A percentile compares a stretch with the other conserved stretches of the same genome.
Evolutionary conservation across 139 green algal genomes (phyloP).

Genomic region (Coelastrella sp.): DNA sequence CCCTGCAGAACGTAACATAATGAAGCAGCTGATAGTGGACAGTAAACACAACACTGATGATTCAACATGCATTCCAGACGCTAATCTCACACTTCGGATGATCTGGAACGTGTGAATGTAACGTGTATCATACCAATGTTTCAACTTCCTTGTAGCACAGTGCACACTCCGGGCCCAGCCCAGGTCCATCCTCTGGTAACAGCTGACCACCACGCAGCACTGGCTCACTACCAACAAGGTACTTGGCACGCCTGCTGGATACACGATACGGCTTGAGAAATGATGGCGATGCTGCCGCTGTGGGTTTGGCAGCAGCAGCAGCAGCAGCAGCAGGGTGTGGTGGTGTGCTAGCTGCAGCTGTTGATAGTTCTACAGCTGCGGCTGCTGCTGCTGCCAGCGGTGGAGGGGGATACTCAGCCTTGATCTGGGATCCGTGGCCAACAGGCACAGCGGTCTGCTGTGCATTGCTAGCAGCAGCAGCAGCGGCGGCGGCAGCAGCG

Average conservation of each 20-base stretch:
- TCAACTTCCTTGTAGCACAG: constrained; percentile 13
- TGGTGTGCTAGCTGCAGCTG: not conserved
- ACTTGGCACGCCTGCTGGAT: constrained; percentile 10
- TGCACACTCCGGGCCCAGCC: not conserved
- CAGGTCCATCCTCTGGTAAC: not conserved
- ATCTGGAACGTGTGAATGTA: too few species aligned
- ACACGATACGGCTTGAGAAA: not conserved
- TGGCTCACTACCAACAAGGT: not conserved
- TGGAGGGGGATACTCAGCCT: too few species aligned
- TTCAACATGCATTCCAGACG: too few species aligned
- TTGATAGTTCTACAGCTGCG: not conserved
- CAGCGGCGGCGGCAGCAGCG: not conserved
- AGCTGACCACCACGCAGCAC: not conserved
- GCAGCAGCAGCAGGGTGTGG: not conserved
- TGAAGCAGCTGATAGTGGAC: too few species aligned
- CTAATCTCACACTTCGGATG: too few species aligned
- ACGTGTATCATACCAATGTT: not conserved
- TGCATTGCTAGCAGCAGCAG: not conserved
- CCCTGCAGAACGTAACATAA: too few species aligned
- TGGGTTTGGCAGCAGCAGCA: too few species aligned
- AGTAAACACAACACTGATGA: too few species aligned
- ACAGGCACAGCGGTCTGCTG: not conserved
- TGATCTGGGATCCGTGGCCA: not conserved
- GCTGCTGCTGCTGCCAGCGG: not conserved
- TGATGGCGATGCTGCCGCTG: constrained; percentile 4